Evolutionary conservation across 495 filamentous ascomycete genomes (phyloP).

Genomic region (Penicillium longicatenatum): DNA sequence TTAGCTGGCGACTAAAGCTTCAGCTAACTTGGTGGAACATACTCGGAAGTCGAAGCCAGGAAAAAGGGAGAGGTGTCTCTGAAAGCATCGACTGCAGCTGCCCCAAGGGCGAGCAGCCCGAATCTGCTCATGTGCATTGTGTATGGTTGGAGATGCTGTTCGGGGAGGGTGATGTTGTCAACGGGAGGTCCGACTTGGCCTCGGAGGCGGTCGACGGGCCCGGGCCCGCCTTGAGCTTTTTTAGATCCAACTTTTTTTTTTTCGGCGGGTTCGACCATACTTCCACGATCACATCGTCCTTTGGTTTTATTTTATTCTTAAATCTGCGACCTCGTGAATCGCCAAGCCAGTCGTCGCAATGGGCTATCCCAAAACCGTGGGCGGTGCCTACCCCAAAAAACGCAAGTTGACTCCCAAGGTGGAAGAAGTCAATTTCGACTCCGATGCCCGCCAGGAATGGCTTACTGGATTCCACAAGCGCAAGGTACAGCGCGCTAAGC

Average conservation of each 20-base stretch:
- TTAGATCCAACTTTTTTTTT: constrained; percentile 29
- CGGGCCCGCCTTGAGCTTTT: constrained; percentile 30
- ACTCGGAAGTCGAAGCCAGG: constrained; percentile 79
- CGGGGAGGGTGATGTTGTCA: constrained; percentile 28
- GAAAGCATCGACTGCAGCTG: constrained; percentile 67
- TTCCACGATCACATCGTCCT: constrained; percentile 7
- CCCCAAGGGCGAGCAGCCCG: constrained; percentile 62
- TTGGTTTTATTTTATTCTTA: not conserved
- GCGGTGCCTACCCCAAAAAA: constrained; percentile 54
- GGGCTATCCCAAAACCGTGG: constrained; percentile 23
- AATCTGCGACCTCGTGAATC: not conserved
- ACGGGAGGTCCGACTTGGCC: constrained; percentile 32
- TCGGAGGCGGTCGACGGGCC: constrained; percentile 34
- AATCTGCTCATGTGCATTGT: constrained; percentile 64
- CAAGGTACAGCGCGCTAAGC: constrained; percentile 78
- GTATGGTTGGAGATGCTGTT: constrained; percentile 27
- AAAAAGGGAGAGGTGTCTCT: constrained; percentile 85
- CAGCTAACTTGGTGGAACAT: constrained; percentile 36
- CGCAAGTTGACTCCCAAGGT: constrained; percentile 61
- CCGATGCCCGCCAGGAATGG: constrained; percentile 73
- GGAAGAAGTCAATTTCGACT: constrained; percentile 85
- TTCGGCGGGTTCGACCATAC: constrained; percentile 9
- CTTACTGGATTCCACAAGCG: constrained; percentile 96
- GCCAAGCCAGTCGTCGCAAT: not conserved
- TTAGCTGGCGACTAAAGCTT: constrained; percentile 31